These are phyloP conservation scores for Kernera saxatilis DNA, from an alignment of 345 rosid genomes.

Conservation along the genomic window DNA sequence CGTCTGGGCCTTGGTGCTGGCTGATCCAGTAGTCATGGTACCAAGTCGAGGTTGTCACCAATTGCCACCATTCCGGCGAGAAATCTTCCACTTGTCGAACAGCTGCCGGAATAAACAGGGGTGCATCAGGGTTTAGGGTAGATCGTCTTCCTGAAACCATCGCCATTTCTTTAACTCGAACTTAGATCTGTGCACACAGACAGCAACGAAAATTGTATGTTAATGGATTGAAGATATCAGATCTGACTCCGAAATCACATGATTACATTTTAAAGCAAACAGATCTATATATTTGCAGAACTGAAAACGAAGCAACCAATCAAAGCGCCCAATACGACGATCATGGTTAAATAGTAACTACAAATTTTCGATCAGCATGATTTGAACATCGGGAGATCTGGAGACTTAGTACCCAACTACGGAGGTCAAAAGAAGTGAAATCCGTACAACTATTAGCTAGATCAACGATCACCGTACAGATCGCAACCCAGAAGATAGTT, in stretches of 20 bases:
- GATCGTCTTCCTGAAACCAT: conserved; percentile 74
- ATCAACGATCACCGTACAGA: conserved; percentile 1
- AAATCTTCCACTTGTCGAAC: conserved; percentile 79
- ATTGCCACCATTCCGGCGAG: conserved; percentile 95
- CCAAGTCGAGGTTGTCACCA: conserved; percentile 73
- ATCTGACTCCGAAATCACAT: not conserved
- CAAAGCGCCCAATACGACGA: not conserved
- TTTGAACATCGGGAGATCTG: not conserved
- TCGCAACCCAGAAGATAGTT: conserved; percentile 3
- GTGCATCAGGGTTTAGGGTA: conserved; percentile 76
- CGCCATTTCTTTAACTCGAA: conserved; percentile 45
- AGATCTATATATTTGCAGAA: not conserved
- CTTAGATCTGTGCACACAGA: conserved; percentile 19
- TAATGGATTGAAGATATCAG: not conserved
- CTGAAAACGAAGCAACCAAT: not conserved
- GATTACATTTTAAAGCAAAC: not conserved
- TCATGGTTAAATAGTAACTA: not conserved
- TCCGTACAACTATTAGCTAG: not conserved
- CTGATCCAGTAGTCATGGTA: conserved; percentile 84
- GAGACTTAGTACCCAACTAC: not conserved
- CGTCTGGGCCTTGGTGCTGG: conserved; percentile 53
- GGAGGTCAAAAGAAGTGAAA: not conserved
- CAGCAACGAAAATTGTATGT: not conserved
- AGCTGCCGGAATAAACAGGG: conserved; percentile 82
- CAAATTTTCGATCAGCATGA: not conserved